These are phyloP conservation scores for Neotropicomus parvogracilis DNA, from an alignment of 1,284 basidiomycete species.

Conservation along the genomic window DNA sequence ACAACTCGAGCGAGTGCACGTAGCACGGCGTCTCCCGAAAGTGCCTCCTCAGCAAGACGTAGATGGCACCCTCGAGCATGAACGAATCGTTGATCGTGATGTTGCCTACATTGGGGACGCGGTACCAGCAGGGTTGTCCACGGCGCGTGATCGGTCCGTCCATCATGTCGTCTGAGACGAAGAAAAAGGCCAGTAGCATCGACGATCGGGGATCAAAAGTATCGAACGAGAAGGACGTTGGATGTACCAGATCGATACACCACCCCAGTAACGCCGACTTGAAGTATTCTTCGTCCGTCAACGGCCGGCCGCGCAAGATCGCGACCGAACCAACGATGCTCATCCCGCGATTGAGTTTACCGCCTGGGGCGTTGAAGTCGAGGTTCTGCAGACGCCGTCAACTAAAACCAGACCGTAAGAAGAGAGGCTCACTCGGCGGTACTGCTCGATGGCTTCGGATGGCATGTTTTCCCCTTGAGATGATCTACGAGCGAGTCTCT, in stretches of 20 bases:
- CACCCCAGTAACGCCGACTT: constrained; percentile 91
- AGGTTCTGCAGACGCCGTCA: constrained; percentile 58
- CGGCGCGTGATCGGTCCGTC: constrained; percentile 90
- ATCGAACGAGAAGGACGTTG: not conserved
- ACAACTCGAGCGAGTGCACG: constrained; percentile 85
- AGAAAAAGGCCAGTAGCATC: constrained; percentile 97
- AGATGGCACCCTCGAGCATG: constrained; percentile 96
- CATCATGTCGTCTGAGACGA: constrained; percentile 99
- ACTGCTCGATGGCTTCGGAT: constrained; percentile 62
- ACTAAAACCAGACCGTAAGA: not conserved
- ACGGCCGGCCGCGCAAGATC: constrained; percentile 71
- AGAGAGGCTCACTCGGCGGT: constrained; percentile 42
- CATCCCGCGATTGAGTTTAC: constrained; percentile 95
- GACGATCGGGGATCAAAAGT: not conserved
- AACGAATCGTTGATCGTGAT: constrained; percentile 97
- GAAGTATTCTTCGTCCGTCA: constrained; percentile 84
- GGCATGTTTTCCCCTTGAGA: constrained; percentile 56
- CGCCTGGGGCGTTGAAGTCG: constrained; percentile 93
- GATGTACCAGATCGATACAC: constrained; percentile 82
- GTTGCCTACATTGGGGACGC: constrained; percentile 68
- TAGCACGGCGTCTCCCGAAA: constrained; percentile 85
- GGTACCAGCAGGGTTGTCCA: constrained; percentile 99
- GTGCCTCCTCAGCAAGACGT: constrained; percentile 84
- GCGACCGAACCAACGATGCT: constrained; percentile 93
- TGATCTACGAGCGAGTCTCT: constrained; percentile 40